Evolutionary conservation across 345 rosid genomes (phyloP), one percentile per base, ranked within the genome.

Genomic region (Bruguiera gymnorhiza): DNA sequence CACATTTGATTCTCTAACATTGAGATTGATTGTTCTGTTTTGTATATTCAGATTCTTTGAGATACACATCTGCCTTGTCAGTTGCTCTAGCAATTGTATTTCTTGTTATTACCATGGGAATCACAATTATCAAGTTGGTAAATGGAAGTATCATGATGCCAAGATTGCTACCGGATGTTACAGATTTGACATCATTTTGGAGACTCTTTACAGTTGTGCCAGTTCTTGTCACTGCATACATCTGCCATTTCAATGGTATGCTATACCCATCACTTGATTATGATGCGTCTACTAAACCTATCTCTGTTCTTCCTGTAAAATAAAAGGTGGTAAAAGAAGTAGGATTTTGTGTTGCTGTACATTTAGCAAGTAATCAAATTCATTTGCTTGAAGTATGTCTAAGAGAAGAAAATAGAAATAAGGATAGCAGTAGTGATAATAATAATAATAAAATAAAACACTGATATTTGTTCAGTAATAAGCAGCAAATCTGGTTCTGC

Each of bases 201-300:
- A 88, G 81, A 23, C 84, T 95, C 81, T 95, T 95, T 86, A 95
- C 97, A 0, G 89, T 84, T 13, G 97, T 86, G 61, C 99, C 97
- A 4, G 91, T 95, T 70, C 88, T 95, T 65, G 97, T 92, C 80
- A 92, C 91, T 46, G 97, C 99, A 29, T 92, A 68, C 66, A 88
- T 92, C 70, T 92, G 97, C 77, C 99, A 92, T 77, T 92, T 82
- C 67, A 89, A 95, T 46, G 96, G 97, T 94, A 88, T 52, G 77
- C 52, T 29, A 43, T 66, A 9, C 1, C 31, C 24, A 29, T 24
- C 52, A 59, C 51, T 24, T 59, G 16, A 63, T 46, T 20, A 36
- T 29, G 6, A 29, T n/a, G 62, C 10, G 15, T 43, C n/a, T 19
- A 15, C 30, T 60, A 51, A 32, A 16, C 37, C 19, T 21, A 34